phyloP scores from a whole-genome alignment of 169 alveolate genomes.

The Cardiosporidium cionae region DNA sequence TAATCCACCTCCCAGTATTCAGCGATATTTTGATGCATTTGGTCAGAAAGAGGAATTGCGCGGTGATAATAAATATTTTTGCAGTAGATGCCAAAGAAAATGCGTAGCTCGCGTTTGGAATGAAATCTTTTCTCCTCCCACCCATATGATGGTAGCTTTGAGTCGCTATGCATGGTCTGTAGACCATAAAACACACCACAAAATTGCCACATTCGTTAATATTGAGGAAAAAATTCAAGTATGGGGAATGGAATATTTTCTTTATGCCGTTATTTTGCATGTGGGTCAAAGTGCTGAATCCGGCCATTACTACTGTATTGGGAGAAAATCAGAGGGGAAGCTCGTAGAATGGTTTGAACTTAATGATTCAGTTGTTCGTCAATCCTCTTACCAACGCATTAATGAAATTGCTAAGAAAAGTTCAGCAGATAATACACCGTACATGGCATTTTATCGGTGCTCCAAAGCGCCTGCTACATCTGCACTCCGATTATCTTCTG shows the following conservation, averaged over 20 bases:
- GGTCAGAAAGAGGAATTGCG: conserved; percentile 49
- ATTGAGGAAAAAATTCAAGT: conserved; percentile 36
- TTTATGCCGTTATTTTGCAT: conserved; percentile 64
- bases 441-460: too few relatives aligned
- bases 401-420: too few relatives aligned
- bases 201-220: conserved; percentile 42
- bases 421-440: too few relatives aligned
- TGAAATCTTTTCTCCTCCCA: conserved; percentile 64
- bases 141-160: conserved; percentile 56
- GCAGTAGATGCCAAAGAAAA: conserved; percentile 50
- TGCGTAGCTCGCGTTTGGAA: conserved; percentile 60
- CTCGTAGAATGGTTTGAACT: too few relatives aligned
- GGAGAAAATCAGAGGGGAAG: conserved; percentile 61
- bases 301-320: conserved; percentile 69
- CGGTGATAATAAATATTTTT: conserved; percentile 57
- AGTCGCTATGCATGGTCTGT: conserved; percentile 49
- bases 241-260: conserved; percentile 49
- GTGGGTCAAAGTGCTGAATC: conserved; percentile 51
- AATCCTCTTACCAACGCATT: too few relatives aligned
- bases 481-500: too few relatives aligned
- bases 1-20: conserved; percentile 34
- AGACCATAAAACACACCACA: conserved; percentile 17
- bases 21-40: conserved; percentile 49
- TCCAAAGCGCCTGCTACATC: too few relatives aligned
- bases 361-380: too few relatives aligned